Evolutionary conservation across 352 stramenopile genomes (phyloP).

Genomic region (Pythium rhizo-oryzae): DNA sequence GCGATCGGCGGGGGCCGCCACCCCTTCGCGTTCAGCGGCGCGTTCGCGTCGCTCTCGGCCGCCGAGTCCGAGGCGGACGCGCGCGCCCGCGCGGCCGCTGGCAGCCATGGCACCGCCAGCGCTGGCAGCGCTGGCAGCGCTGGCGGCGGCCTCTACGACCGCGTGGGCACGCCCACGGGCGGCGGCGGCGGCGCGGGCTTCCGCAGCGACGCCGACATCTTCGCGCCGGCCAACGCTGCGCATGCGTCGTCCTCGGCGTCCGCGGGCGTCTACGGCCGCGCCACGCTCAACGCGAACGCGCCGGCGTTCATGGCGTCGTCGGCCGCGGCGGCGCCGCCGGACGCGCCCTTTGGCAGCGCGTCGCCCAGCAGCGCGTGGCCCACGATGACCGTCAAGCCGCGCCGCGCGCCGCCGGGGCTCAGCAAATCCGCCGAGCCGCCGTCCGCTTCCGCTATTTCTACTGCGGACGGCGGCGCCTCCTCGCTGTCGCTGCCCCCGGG

Average conservation of each 20-base stretch:
- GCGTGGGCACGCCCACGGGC: slow-evolving; percentile 8
- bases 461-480: background rate
- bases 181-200: slow-evolving; percentile 9
- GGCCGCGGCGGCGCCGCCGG: background rate
- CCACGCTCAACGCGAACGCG: slow-evolving; percentile 27
- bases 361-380: slow-evolving; percentile 26
- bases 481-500: slow-evolving; percentile 18
- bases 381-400: slow-evolving; percentile 32
- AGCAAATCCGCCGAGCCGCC: slow-evolving; percentile 23
- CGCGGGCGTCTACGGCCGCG: slow-evolving; percentile 14
- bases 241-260: background rate
- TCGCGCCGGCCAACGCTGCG: slow-evolving; percentile 1
- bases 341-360: slow-evolving; percentile 16
- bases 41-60: slow-evolving; percentile 27
- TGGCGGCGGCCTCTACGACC: background rate
- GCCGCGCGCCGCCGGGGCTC: slow-evolving; percentile 54
- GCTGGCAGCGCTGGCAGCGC: background rate
- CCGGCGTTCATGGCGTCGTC: slow-evolving; percentile 27
- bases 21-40: slow-evolving; percentile 44
- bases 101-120: background rate
- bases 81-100: background rate
- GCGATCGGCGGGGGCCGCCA: slow-evolving; percentile 16
- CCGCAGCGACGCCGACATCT: slow-evolving; percentile 24
- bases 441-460: too few relatives aligned
- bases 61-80: slow-evolving; percentile 11